Evolutionary conservation across 2,329 filamentous ascomycete species (phyloP), one percentile per base, ranked within the genome.

Genomic region (Thelonectria discophora): DNA sequence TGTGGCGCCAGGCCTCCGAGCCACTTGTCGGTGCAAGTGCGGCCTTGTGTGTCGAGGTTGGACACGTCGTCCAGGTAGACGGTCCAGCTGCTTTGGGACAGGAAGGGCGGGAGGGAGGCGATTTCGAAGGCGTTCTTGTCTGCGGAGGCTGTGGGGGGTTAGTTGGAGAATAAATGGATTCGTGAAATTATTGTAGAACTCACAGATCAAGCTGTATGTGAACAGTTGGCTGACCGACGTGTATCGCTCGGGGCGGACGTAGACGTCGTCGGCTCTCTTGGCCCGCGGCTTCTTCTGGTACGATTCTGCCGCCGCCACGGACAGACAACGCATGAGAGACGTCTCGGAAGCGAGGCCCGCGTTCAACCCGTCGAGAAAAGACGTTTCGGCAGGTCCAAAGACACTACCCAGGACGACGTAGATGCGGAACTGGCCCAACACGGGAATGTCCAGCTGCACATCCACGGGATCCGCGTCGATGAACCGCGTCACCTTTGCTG

Each of bases 381-480:
- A 75, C 60, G 77, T 78, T 7, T 60, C 58, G 7, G 45, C 24
- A 8, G 82, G 80, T 17, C 80, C 73, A 47, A 81, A 78, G 1
- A 90, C 79, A 68, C 90, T 82, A 65, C 84, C 85, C 55, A 86
- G 83, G 63, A 93, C 84, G 63, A 92, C 82, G 74, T 90, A 92
- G 47, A 92, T 83, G 34, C 89, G 84, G 79, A 93, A 94, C 70
- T 93, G 90, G 20, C 90, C 88, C 3, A 93, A 79, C 73, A 91
- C 84, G 1, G 90, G 90, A 37, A 93, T 90, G 68, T 93, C 90
- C 4, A 92, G 85, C 72, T 93, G 89, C 18, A 93, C 78, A 66
- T 93, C 88, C 34, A 93, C 86, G 0, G 90, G 90, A 66, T 93
- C 93, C 2, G 90, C 87, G 74, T 93, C 90, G 53, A 92, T 84